Conservation (phyloP, 257 asterid species). For the Nicotiana tomentosiformis region DNA sequence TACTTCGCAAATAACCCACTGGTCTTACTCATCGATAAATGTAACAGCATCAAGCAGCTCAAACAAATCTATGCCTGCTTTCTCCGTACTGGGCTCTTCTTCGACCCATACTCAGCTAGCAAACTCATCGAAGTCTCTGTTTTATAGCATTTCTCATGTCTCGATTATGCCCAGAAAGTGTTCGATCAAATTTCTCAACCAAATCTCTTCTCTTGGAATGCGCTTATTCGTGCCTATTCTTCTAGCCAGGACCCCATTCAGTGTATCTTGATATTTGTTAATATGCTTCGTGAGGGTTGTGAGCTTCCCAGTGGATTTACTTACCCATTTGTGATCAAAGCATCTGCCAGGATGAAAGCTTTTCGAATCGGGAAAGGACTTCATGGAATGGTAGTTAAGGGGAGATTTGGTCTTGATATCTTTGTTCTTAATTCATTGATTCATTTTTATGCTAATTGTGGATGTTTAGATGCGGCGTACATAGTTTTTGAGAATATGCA, state of each 20-base stretch:
- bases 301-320: constrained; percentile 65
- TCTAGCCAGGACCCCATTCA: constrained; percentile 33
- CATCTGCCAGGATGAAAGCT: constrained; percentile 46
- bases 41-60: constrained; percentile 43
- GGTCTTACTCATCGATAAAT: constrained; percentile 37
- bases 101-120: constrained; percentile 63
- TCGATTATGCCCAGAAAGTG: constrained; percentile 58
- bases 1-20: constrained; percentile 51
- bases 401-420: constrained; percentile 43
- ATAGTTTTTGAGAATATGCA: constrained; percentile 19
- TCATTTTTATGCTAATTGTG: constrained; percentile 55
- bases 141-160: constrained; percentile 44
- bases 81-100: constrained; percentile 60
- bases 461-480: constrained; percentile 39
- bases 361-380: constrained; percentile 48
- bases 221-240: constrained; percentile 61
- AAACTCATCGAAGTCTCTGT: constrained; percentile 57
- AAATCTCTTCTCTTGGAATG: constrained; percentile 62
- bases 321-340: constrained; percentile 73
- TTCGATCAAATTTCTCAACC: constrained; percentile 73
- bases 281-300: constrained; percentile 31
- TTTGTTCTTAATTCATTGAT: constrained; percentile 56
- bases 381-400: constrained; percentile 69
- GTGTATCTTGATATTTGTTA: constrained; percentile 32
- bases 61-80: constrained; percentile 67